Base-by-base conservation (phyloP, 495 filamentous ascomycete species). In the Haplographium delicatum region DNA sequence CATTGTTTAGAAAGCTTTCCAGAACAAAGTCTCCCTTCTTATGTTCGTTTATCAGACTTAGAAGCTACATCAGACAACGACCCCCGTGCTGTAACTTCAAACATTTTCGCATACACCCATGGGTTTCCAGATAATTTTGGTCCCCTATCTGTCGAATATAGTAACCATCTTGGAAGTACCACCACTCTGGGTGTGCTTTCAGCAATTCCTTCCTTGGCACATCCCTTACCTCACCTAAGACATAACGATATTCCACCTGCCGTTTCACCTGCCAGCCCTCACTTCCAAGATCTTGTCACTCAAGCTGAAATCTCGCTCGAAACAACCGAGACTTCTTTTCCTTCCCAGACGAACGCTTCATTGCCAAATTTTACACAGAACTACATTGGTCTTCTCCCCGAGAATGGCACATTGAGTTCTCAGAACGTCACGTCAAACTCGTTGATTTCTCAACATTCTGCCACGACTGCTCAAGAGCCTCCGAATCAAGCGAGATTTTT, bases 1-100 rank as follows among this genome's bases (percentile, higher is more conserved):
- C 50, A 45, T 45, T 37, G 39, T 38, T 45, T 45, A 52, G 50
- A 52, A 52, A 46, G 23, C 40, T 45, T 35, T 52, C 41, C 38
- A 44, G 27, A 52, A 45, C 41, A 44, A 26, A 15, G 20, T 45
- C 50, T 45, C 50, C n/a, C 50, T 52, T 44, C 41, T n/a, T 37
- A 52, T 39, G 50, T 45, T 41, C 37, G 31, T 10, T 18, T 11
- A 7, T 1, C 50, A 27, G 27, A 52, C 13, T 11, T 37, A 45
- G 41, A 44, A 45, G 40, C 9, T 45, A 27, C 24, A 44, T 28
- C 19, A 38, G 38, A 13, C 40, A 46, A 44, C 40, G 39, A 46
- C 40, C 28, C 22, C 15, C 20, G 39, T 20, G 40, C 37, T 22
- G 35, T 19, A 44, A 27, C 45, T 52, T 39, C 40, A 38, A 33